These are phyloP conservation scores for Geotrichum macrosporum DNA, from an alignment of 1,139 yeast species.

Conservation along the genomic window DNA sequence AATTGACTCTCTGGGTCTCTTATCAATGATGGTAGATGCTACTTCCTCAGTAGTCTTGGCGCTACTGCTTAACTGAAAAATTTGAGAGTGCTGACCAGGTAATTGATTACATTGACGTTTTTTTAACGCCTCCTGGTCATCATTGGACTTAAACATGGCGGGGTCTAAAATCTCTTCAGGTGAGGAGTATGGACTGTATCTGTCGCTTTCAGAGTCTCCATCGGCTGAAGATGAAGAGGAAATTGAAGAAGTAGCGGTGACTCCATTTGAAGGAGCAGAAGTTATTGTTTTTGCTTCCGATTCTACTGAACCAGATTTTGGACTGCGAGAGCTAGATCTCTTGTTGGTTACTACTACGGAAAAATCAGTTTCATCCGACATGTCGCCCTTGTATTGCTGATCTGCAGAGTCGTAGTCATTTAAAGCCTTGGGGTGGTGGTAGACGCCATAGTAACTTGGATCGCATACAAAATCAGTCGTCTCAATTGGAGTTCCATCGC, in stretches of 20 bases:
- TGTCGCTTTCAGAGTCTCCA: slow-evolving; percentile 28
- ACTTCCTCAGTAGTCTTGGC: not conserved
- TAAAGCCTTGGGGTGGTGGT: not conserved
- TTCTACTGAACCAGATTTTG: not conserved
- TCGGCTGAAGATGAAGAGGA: slow-evolving; percentile 13
- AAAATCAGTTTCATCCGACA: not conserved
- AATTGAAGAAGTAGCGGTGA: not conserved
- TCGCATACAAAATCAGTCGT: slow-evolving; percentile 1
- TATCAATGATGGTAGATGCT: not conserved
- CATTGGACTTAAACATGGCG: not conserved
- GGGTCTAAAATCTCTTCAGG: slow-evolving; percentile 16
- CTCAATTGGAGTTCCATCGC: slow-evolving; percentile 4
- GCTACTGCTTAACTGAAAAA: too few species aligned
- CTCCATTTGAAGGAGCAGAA: not conserved
- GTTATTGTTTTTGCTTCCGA: too few species aligned
- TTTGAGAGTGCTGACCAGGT: too few species aligned
- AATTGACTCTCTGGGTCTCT: too few species aligned
- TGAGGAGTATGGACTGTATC: slow-evolving; percentile 23
- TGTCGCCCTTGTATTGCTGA: slow-evolving; percentile 1
- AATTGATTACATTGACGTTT: too few species aligned
- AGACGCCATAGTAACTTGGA: not conserved
- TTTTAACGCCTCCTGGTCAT: too few species aligned
- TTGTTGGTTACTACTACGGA: not conserved
- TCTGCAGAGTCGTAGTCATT: not conserved
- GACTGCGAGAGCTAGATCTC: not conserved